Conservation (phyloP, 2,329 filamentous ascomycete genomes). For the Aspergillus texensis region DNA sequence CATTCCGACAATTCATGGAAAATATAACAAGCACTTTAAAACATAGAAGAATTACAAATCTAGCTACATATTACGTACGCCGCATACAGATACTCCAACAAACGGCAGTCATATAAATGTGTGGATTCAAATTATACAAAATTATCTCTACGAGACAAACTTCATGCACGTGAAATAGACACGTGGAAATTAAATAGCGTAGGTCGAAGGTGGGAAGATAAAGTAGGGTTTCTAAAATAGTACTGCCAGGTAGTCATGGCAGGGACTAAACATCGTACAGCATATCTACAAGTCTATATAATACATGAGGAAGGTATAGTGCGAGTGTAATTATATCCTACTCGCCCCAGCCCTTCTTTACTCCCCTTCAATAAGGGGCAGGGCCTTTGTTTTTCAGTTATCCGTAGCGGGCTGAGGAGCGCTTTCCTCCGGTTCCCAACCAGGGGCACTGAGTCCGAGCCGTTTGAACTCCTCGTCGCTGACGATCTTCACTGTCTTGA, state of each 20-base stretch:
- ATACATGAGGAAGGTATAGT: conserved; percentile 9
- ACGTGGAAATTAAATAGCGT: neutral
- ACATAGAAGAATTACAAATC: too few species aligned
- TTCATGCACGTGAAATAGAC: neutral
- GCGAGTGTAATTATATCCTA: neutral
- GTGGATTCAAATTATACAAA: neutral
- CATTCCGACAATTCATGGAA: too few species aligned
- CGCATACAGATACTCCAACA: too few species aligned
- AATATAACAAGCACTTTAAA: too few species aligned
- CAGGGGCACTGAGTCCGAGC: conserved; percentile 50
- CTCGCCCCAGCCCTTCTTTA: neutral
- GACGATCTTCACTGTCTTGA: conserved; percentile 59
- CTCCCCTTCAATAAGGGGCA: neutral
- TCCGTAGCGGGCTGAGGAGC: neutral
- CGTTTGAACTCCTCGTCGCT: conserved; percentile 56
- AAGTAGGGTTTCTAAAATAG: neutral
- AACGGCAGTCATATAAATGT: too few species aligned
- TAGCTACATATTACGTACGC: too few species aligned
- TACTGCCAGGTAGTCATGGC: neutral
- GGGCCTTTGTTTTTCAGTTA: neutral
- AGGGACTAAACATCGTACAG: conserved; percentile 6
- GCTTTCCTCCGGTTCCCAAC: conserved; percentile 48
- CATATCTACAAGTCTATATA: conserved; percentile 20
- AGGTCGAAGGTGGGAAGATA: neutral
- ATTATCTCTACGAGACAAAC: neutral